phyloP scores from a whole-genome alignment of 1,139 yeast species.

The Sugiyamaella paludigena region DNA sequence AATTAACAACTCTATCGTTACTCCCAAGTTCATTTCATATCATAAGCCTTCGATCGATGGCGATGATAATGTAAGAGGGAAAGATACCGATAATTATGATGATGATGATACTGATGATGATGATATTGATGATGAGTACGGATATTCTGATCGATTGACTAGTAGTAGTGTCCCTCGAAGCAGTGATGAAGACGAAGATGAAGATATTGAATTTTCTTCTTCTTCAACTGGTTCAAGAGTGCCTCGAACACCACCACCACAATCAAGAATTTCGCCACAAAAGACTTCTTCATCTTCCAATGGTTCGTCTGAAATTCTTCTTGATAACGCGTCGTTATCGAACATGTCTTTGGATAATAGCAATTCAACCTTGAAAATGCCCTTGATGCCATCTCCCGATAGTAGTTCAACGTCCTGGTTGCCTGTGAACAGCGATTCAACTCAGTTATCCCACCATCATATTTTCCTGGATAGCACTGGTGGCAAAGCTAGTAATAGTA shows the following conservation, averaged over 20 bases:
- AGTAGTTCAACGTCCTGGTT: constrained; percentile 1
- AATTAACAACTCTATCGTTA: too few species aligned
- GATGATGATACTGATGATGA: not conserved
- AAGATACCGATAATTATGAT: not conserved
- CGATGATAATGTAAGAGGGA: not conserved
- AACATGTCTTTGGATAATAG: constrained; percentile 19
- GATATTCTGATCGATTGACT: constrained; percentile 9
- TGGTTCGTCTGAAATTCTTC: constrained; percentile 7
- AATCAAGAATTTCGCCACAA: not conserved
- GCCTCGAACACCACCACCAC: too few species aligned
- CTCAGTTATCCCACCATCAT: too few species aligned
- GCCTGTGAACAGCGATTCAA: not conserved
- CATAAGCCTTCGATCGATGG: too few species aligned
- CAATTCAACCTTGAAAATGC: constrained; percentile 23
- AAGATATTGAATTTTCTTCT: too few species aligned
- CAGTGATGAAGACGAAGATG: constrained; percentile 9
- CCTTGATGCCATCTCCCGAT: constrained; percentile 13
- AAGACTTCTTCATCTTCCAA: not conserved
- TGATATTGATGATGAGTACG: constrained; percentile 11
- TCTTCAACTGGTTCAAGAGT: too few species aligned
- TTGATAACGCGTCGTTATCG: constrained; percentile 17
- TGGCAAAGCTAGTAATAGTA: not conserved
- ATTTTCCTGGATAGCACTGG: too few species aligned
- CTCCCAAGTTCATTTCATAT: too few species aligned
- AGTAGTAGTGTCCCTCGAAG: constrained; percentile 11